phyloP scores from a whole-genome alignment of 2,329 filamentous ascomycete species.

The Fonsecaea multimorphosa region DNA sequence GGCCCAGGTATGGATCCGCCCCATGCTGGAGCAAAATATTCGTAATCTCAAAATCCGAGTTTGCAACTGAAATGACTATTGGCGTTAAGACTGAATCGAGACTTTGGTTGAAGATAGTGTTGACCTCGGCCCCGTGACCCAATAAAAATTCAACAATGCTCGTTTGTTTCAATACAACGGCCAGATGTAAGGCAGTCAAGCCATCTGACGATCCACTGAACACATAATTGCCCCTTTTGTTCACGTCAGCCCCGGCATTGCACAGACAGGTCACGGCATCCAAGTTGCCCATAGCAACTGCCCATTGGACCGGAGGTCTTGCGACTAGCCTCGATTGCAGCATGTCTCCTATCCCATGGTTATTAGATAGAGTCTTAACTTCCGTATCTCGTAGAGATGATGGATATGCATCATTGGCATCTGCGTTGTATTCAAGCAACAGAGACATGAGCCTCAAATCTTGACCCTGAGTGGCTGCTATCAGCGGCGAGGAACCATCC shows the following conservation, averaged over 20 bases:
- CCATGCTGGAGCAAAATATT: conserved; percentile 2
- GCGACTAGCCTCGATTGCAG: too few relatives aligned
- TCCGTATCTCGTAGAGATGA: background rate
- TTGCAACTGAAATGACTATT: background rate
- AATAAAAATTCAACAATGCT: conserved; percentile 3
- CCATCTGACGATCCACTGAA: fast-evolving
- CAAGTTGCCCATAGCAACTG: background rate
- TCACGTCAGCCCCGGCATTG: conserved; percentile 13
- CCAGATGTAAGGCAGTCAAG: conserved; percentile 4
- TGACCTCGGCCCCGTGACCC: conserved; percentile 2
- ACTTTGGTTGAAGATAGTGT: background rate
- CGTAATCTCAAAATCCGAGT: conserved; percentile 5
- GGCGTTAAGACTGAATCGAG: background rate
- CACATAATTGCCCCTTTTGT: background rate
- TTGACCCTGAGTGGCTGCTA: background rate
- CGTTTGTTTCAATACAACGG: background rate
- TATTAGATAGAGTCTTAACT: background rate
- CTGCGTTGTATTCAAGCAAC: conserved; percentile 10
- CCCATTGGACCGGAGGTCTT: background rate
- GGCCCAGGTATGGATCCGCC: conserved; percentile 4
- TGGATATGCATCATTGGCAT: background rate
- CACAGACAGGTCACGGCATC: conserved; percentile 1
- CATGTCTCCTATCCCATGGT: background rate
- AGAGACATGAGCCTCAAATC: conserved; percentile 9
- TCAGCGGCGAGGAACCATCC: conserved; percentile 1